phyloP scores from a whole-genome alignment of 2,329 filamentous ascomycete species.

The Fusarium scirpi region DNA sequence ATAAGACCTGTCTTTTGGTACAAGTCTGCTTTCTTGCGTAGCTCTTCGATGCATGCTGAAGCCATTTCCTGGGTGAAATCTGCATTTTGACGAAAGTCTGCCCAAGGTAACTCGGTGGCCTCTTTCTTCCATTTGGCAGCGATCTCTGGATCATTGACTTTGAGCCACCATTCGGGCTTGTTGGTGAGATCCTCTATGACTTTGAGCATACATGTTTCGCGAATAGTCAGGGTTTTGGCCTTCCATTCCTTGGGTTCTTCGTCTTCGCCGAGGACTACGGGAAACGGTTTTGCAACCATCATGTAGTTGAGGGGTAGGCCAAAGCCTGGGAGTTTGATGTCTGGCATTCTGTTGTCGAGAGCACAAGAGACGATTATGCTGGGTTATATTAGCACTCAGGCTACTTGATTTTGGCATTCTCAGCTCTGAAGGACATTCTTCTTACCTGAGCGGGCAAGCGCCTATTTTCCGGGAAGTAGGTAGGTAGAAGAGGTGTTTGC shows the following conservation, averaged over 20 bases:
- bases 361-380: background rate
- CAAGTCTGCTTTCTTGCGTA: constrained; percentile 50
- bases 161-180: constrained; percentile 53
- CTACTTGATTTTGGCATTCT: background rate
- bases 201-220: constrained; percentile 51
- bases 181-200: constrained; percentile 51
- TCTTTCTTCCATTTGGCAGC: constrained; percentile 48
- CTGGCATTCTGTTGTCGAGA: constrained; percentile 17
- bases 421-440: background rate
- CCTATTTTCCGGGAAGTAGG: background rate
- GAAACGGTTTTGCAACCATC: constrained; percentile 32
- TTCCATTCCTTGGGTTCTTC: constrained; percentile 28
- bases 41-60: constrained; percentile 47
- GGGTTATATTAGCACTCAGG: background rate
- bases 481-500: background rate
- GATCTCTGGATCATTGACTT: constrained; percentile 47
- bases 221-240: constrained; percentile 47
- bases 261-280: constrained; percentile 29
- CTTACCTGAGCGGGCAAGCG: background rate
- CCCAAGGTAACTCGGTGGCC: constrained; percentile 49
- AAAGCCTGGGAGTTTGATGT: constrained; percentile 43
- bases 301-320: constrained; percentile 41
- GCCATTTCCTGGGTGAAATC: background rate
- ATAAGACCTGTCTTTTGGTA: constrained; percentile 51
- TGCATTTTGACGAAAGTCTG: constrained; percentile 29